Evolutionary conservation across 23 red algal genomes (phyloP).

Genomic region (Gracilaria vermiculophylla): DNA sequence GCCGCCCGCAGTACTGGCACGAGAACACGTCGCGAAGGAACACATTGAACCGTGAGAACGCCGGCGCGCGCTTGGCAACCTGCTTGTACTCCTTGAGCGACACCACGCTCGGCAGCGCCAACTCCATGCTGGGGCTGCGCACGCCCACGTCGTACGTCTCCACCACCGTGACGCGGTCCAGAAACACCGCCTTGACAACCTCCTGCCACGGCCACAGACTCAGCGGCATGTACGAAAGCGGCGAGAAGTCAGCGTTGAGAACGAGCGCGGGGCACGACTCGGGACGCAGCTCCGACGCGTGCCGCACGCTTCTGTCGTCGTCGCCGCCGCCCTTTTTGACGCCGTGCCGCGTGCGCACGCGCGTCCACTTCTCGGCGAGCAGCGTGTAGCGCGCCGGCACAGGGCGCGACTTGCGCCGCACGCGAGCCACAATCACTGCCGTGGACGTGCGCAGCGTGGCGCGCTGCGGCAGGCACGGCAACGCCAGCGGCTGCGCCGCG

Average conservation of each 20-base stretch:
- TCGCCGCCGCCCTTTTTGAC: neutral
- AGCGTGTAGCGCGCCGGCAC: neutral
- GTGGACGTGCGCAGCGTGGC: neutral
- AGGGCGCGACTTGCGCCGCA: constrained; percentile 6
- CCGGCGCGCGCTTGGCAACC: constrained; percentile 39
- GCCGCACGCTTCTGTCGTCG: neutral
- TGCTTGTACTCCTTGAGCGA: constrained; percentile 77
- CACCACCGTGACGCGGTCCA: constrained; percentile 81
- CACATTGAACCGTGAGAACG: constrained; percentile 93
- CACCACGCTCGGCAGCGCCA: constrained; percentile 85
- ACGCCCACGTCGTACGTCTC: constrained; percentile 79
- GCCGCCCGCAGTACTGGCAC: constrained; percentile 92
- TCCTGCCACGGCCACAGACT: constrained; percentile 95
- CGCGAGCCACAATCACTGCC: neutral
- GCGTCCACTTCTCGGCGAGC: neutral
- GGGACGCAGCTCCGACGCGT: constrained; percentile 42
- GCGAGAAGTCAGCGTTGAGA: constrained; percentile 91
- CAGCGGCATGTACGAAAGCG: constrained; percentile 85
- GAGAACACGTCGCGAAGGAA: constrained; percentile 94
- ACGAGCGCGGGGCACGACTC: constrained; percentile 87
- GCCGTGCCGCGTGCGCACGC: neutral
- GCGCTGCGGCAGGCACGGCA: neutral
- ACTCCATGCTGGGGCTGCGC: constrained; percentile 66
- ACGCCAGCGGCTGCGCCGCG: neutral
- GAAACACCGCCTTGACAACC: constrained; percentile 87